Base-by-base conservation (phyloP, 805 yeast species). In the Candida rishiriensis region DNA sequence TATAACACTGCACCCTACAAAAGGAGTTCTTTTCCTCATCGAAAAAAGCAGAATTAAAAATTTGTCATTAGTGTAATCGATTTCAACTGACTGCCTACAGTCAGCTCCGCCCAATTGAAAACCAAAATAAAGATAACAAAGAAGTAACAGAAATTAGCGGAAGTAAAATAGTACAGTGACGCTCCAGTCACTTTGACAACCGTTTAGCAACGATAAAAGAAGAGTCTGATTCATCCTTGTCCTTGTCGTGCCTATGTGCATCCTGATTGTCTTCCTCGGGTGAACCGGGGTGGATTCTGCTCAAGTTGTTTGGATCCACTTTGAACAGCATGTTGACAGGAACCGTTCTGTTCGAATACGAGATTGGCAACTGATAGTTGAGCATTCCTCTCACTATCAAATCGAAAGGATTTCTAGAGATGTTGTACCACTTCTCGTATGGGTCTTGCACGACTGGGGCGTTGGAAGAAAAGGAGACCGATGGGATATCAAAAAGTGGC, bases 331-430 rank as follows among this genome's bases (percentile, higher is more conserved):
- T 79, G 47, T 81, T 81, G 10, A 86, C 79, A 2, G 81, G 78
- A 3, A 83, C 74, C 0, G 85, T 75, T 55, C 77, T 75, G 39
- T 70, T 71, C 9, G 73, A 69, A 31, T 65, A 64, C 29, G 74
- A 69, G 50, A 90, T 70, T 1, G 96, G 93, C 42, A 89, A 69
- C 40, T 76, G 78, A 63, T 91, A 91, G 56, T 78, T 80, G 59
- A 91, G 72, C 17, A 83, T 80, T 1, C 98, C 98, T 40, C 95
- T 71, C 3, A 91, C 72, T 16, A 88, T 85, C 52, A 91, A 68
- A 48, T 88, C 96, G 61, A 90, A 91, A 11, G 96, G 96, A 57
- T 86, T 78, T 48, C 79, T 76, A 10, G 84, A 79, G 11, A 91
- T 78, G 11, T 71, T 69, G 41, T 78, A 76, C 98, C 98, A 90